Evolutionary conservation across 441 rosid species (phyloP).

Genomic region (Metrosideros polymorpha): DNA sequence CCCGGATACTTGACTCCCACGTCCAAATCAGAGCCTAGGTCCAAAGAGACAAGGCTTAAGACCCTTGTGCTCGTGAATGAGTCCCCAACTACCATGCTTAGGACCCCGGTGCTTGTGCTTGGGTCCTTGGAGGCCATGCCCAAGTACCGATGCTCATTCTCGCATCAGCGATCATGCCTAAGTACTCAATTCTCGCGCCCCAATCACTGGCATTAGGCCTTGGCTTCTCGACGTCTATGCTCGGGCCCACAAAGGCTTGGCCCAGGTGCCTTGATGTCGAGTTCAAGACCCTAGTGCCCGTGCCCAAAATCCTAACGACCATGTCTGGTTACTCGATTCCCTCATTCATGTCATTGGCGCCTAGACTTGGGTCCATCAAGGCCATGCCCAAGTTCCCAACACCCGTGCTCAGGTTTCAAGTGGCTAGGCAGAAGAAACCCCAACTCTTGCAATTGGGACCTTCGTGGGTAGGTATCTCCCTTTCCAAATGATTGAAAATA

Average conservation of each 20-base stretch:
- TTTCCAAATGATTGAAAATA: not conserved
- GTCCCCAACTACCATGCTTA: not conserved
- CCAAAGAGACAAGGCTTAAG: not conserved
- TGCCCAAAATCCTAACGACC: too few relatives aligned
- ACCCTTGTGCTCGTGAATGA: not conserved
- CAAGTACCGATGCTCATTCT: not conserved
- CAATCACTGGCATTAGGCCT: not conserved
- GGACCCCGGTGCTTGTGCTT: not conserved
- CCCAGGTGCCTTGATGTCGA: not conserved
- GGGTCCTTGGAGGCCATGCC: not conserved
- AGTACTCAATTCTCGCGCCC: not conserved
- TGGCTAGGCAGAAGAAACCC: too few relatives aligned
- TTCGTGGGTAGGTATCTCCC: too few relatives aligned
- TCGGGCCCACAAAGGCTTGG: not conserved
- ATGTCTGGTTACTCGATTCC: too few relatives aligned
- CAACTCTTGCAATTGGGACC: too few relatives aligned
- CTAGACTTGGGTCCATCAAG: too few relatives aligned
- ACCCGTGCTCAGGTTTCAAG: too few relatives aligned
- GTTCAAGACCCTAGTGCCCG: not conserved
- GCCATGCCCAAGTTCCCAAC: too few relatives aligned
- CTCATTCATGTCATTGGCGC: too few relatives aligned
- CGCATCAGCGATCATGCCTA: fast-evolving
- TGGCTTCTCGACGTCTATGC: not conserved
- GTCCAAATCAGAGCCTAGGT: not conserved
- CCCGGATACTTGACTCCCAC: fast-evolving